Evolutionary conservation across 352 stramenopile species (phyloP).

Genomic region (Hyaloperonospora arabidopsidis): DNA sequence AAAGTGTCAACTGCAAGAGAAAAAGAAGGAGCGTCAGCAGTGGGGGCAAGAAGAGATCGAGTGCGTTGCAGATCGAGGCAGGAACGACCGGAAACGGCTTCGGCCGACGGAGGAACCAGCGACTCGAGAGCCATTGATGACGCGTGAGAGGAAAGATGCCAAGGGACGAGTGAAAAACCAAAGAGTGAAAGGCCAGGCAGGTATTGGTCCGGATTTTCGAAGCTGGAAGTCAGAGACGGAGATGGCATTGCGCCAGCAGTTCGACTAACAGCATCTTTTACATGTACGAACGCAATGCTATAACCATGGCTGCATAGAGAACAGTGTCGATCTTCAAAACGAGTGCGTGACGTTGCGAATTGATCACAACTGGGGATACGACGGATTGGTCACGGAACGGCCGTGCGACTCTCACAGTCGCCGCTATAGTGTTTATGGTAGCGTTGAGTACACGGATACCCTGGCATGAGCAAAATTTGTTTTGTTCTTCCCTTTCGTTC

Average conservation of each 20-base stretch:
- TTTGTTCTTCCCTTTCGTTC: slow-evolving; percentile 11
- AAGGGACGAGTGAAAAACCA: slow-evolving; percentile 76
- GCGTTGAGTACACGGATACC: background rate
- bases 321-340: too few relatives aligned
- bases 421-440: too few relatives aligned
- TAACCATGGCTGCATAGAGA: too few relatives aligned
- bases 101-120: background rate
- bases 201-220: slow-evolving; percentile 70
- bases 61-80: background rate
- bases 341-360: too few relatives aligned
- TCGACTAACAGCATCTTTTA: slow-evolving; percentile 36
- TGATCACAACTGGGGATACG: too few relatives aligned
- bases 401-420: too few relatives aligned
- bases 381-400: too few relatives aligned
- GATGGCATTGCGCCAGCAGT: slow-evolving; percentile 74
- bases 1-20: slow-evolving; percentile 9
- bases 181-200: slow-evolving; percentile 57
- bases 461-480: slow-evolving; percentile 17
- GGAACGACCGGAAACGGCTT: slow-evolving; percentile 17
- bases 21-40: slow-evolving; percentile 10
- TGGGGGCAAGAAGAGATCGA: slow-evolving; percentile 1
- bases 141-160: slow-evolving; percentile 35
- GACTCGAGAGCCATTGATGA: slow-evolving; percentile 4
- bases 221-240: slow-evolving; percentile 74
- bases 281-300: too few relatives aligned